A percentile compares a stretch with the other conserved stretches of the same genome.
Conservation (phyloP, 2,329 filamentous ascomycete genomes). For the Aspergillus fumigatiaffinis region DNA sequence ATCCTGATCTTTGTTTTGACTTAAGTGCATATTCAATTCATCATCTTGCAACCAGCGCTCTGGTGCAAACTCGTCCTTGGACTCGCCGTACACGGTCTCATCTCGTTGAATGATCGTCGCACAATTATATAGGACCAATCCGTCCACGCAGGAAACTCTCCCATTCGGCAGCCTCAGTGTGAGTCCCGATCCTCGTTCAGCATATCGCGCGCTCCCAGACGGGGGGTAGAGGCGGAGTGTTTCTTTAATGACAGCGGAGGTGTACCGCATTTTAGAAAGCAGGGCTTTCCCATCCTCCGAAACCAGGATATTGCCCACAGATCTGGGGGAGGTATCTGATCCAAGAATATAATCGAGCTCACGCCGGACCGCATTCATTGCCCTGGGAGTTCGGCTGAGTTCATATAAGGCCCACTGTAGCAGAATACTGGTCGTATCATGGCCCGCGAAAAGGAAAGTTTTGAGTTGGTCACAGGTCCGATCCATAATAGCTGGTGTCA, state of each 20-base stretch:
- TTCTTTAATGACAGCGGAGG: no score
- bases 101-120: conserved; percentile 16
- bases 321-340: no score
- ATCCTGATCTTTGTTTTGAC: no score
- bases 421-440: conserved; percentile 16
- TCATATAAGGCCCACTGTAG: conserved; percentile 21
- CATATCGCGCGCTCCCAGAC: no score
- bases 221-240: no score
- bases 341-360: conserved; percentile 35
- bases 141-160: conserved; percentile 32
- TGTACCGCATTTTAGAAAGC: no score
- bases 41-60: conserved; percentile 20
- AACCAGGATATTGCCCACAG: no score
- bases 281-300: no score
- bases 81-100: conserved; percentile 10
- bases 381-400: conserved; percentile 16
- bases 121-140: conserved; percentile 10
- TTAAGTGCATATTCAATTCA: no score
- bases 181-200: no score
- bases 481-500: conserved; percentile 2
- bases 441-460: conserved; percentile 21
- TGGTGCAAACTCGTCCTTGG: conserved; percentile 29
- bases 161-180: no score
- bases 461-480: conserved; percentile 23
- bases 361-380: conserved; percentile 35